Conservation (phyloP, 1,284 basidiomycete species). For the Ustilago vetiveriae region DNA sequence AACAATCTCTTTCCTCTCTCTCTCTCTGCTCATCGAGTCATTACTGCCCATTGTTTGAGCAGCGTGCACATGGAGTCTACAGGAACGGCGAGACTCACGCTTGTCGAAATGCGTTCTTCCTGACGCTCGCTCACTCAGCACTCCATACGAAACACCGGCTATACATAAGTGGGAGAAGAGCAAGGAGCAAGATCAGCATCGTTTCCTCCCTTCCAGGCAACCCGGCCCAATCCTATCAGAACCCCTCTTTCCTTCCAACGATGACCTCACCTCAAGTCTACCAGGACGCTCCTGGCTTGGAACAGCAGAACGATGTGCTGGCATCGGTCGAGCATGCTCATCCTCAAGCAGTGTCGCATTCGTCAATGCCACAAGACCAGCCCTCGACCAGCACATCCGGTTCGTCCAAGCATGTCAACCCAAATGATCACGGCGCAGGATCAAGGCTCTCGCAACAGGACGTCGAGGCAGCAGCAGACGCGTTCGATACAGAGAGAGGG, state of each 20-base stretch:
- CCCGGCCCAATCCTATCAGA: neutral
- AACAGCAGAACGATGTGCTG: constrained; percentile 24
- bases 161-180: neutral
- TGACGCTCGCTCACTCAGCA: too few relatives aligned
- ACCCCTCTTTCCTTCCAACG: neutral
- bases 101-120: too few relatives aligned
- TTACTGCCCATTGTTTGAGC: too few relatives aligned
- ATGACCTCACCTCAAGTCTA: constrained; percentile 13
- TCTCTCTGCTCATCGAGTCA: constrained; percentile 23
- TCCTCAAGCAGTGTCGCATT: constrained; percentile 1
- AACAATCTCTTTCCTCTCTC: too few relatives aligned
- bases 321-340: constrained; percentile 16
- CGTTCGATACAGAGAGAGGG: neutral
- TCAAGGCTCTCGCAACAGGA: constrained; percentile 1
- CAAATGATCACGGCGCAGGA: neutral
- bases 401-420: neutral
- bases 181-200: neutral
- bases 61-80: too few relatives aligned
- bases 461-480: constrained; percentile 19
- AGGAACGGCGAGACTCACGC: too few relatives aligned
- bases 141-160: constrained; percentile 4
- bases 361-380: neutral
- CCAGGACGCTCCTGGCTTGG: constrained; percentile 41
- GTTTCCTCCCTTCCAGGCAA: neutral
- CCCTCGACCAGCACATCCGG: neutral